Evolutionary conservation across 495 filamentous ascomycete species (phyloP).

Genomic region (Aspergillus bridgeri): DNA sequence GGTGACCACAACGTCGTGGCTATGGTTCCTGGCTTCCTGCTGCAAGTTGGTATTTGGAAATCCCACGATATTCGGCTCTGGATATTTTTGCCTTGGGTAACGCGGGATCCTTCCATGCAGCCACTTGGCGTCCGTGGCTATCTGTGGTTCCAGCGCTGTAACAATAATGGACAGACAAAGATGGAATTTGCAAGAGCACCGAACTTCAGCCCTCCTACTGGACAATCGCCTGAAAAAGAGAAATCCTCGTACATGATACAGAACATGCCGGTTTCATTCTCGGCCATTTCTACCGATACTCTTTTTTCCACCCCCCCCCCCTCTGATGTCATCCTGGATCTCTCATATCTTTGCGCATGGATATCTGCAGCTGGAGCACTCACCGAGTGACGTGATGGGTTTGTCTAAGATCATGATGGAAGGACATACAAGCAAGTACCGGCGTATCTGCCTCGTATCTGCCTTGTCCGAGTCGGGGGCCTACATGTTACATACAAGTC

Average conservation of each 20-base stretch:
- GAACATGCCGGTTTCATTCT: background rate
- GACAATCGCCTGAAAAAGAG: background rate
- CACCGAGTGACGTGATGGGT: background rate
- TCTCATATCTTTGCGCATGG: background rate
- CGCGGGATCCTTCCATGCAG: conserved; percentile 20
- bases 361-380: background rate
- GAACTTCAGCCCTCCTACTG: no score
- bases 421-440: no score
- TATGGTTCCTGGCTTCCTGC: conserved; percentile 5
- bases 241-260: conserved; percentile 4
- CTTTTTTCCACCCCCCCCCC: no score
- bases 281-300: no score
- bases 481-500: background rate
- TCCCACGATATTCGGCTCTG: conserved; percentile 2
- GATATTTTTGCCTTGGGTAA: conserved; percentile 16
- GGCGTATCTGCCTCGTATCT: background rate
- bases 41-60: background rate
- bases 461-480: background rate
- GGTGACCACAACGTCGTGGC: conserved; percentile 2
- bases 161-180: conserved; percentile 5
- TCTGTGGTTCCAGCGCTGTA: conserved; percentile 6
- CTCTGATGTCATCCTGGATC: background rate
- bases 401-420: background rate
- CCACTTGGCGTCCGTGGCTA: conserved; percentile 16
- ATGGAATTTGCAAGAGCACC: conserved; percentile 1